phyloP scores from a whole-genome alignment of 441 rosid genomes.

The Jatropha multifida region DNA sequence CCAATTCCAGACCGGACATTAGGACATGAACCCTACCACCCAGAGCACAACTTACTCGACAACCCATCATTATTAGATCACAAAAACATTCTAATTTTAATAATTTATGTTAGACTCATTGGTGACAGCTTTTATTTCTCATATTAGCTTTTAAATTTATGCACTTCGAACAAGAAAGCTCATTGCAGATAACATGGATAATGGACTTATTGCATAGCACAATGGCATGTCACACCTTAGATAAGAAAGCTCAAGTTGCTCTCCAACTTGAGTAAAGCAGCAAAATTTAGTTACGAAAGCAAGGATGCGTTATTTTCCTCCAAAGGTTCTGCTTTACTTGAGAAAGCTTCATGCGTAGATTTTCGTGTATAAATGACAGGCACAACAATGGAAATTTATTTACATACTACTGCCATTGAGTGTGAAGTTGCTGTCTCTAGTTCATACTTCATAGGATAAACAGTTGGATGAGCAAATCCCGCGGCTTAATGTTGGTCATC shows the following conservation, averaged over 20 bases:
- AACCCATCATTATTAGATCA: too few species aligned
- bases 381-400: conserved; percentile 22
- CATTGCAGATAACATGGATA: too few species aligned
- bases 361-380: neutral
- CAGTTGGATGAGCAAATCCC: neutral
- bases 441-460: neutral
- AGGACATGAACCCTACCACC: neutral
- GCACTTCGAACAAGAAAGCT: too few species aligned
- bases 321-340: neutral
- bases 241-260: neutral
- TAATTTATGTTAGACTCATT: too few species aligned
- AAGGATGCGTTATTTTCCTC: neutral
- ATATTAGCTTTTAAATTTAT: too few species aligned
- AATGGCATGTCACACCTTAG: too few species aligned
- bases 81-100: neutral
- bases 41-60: neutral
- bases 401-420: neutral
- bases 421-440: neutral
- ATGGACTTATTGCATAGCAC: too few species aligned
- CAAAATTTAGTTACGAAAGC: conserved; percentile 10
- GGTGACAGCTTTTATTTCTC: too few species aligned
- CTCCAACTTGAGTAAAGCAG: neutral
- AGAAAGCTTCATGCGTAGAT: neutral
- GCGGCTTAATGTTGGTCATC: conserved; percentile 49
- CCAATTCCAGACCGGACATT: neutral